These are phyloP conservation scores for Ogataea populi-albae DNA, from an alignment of 805 yeast species.

Conservation along the genomic window DNA sequence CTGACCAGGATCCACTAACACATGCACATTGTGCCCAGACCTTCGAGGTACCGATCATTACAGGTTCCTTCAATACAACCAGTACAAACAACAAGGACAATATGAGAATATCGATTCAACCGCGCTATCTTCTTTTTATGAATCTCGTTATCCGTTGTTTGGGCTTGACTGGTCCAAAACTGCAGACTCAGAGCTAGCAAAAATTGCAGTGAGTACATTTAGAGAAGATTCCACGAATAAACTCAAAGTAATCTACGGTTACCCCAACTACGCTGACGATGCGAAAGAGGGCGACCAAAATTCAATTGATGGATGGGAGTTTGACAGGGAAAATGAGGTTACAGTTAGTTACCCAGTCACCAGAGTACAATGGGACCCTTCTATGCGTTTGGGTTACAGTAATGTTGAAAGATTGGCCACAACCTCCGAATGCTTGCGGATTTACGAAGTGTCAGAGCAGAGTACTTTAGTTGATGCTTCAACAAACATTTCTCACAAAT, in stretches of 20 bases:
- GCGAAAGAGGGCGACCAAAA: conserved; percentile 23
- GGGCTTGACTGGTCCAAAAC: conserved; percentile 50
- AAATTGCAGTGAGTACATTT: conserved; percentile 70
- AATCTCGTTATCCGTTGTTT: conserved; percentile 48
- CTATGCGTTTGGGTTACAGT: conserved; percentile 28
- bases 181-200: conserved; percentile 37
- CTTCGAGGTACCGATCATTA: neutral
- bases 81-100: conserved; percentile 6
- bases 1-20: neutral
- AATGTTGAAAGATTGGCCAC: conserved; percentile 54
- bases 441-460: conserved; percentile 34
- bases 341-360: conserved; percentile 68
- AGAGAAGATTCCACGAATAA: conserved; percentile 75
- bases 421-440: conserved; percentile 66
- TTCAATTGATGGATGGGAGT: conserved; percentile 35
- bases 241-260: conserved; percentile 49
- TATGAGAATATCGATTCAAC: conserved; percentile 7
- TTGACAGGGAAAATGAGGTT: conserved; percentile 49
- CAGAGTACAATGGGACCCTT: conserved; percentile 69
- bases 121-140: conserved; percentile 40
- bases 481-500: conserved; percentile 2
- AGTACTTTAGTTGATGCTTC: conserved; percentile 10
- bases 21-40: neutral
- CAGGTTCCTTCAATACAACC: neutral
- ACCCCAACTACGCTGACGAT: conserved; percentile 18